These are phyloP conservation scores for Hypoxylon trugodes DNA, from an alignment of 495 filamentous ascomycete genomes.

Conservation along the genomic window DNA sequence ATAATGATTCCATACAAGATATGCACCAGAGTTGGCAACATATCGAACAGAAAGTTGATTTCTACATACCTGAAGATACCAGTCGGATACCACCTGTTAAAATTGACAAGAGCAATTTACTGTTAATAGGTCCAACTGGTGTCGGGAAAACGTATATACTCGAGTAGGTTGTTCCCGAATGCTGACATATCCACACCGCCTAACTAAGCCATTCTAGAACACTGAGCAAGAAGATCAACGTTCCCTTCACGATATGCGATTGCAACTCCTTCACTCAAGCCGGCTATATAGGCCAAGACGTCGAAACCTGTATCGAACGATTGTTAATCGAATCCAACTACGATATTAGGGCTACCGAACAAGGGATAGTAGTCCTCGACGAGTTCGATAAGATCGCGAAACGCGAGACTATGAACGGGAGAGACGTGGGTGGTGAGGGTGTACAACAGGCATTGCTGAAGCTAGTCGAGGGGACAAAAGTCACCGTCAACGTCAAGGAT, in stretches of 20 bases:
- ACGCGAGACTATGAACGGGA: conserved; percentile 60
- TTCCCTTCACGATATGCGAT: conserved; percentile 96
- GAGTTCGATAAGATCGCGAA: conserved; percentile 95
- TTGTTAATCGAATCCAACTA: conserved; percentile 90
- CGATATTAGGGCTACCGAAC: conserved; percentile 83
- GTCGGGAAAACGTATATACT: conserved; percentile 97
- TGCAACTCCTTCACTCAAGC: conserved; percentile 98
- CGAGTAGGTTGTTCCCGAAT: conserved; percentile 56
- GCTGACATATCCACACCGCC: not conserved
- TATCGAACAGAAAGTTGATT: conserved; percentile 39
- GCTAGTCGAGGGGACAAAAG: conserved; percentile 93
- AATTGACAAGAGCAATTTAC: conserved; percentile 95
- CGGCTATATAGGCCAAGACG: conserved; percentile 97
- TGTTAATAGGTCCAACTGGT: conserved; percentile 90
- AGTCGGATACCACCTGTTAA: conserved; percentile 68
- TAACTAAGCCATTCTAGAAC: conserved; percentile 45
- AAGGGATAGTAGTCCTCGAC: conserved; percentile 93
- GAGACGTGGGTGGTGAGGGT: conserved; percentile 91
- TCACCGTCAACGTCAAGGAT: conserved; percentile 87
- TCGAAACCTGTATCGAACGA: conserved; percentile 89
- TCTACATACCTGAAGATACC: conserved; percentile 53
- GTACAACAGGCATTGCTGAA: conserved; percentile 96
- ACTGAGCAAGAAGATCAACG: conserved; percentile 72
- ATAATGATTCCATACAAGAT: conserved; percentile 67
- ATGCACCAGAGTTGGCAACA: conserved; percentile 41